Percentiles rank a stretch among this genome's conserved stretches.
Conservation (phyloP, 169 alveolate species). For the Plasmodium blacklocki region DNA sequence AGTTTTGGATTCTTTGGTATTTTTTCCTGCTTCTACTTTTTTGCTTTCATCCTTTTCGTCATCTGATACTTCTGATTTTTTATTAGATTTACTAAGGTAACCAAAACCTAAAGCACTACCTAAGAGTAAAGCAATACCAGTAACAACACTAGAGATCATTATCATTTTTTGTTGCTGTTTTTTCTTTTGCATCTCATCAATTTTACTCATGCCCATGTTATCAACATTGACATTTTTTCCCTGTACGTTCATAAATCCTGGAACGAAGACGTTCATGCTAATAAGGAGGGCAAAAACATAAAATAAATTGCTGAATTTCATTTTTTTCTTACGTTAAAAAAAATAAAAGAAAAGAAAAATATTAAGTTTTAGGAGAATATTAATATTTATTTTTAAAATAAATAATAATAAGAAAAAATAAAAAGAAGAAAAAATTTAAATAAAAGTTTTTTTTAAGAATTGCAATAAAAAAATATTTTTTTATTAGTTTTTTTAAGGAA, state of each 20-base stretch:
- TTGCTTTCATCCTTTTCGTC: slow-evolving; percentile 1
- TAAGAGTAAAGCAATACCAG: slow-evolving; percentile 28
- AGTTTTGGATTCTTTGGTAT: neutral
- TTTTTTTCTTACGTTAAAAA: neutral
- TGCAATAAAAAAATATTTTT: too few relatives aligned
- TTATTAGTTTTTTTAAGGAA: too few relatives aligned
- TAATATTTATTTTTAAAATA: too few relatives aligned
- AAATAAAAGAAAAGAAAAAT: too few relatives aligned
- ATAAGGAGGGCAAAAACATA: slow-evolving; percentile 36
- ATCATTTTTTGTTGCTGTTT: slow-evolving; percentile 4
- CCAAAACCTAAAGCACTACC: slow-evolving; percentile 26
- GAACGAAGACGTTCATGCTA: slow-evolving; percentile 24
- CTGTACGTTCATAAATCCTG: slow-evolving; percentile 8
- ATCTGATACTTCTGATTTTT: neutral
- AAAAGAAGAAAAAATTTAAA: too few relatives aligned
- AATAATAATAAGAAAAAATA: too few relatives aligned
- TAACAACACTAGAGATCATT: slow-evolving; percentile 21
- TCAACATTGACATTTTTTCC: slow-evolving; percentile 5
- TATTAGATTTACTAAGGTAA: too few relatives aligned
- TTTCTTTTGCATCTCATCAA: slow-evolving; percentile 16
- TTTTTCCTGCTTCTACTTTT: neutral
- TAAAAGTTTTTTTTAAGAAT: too few relatives aligned
- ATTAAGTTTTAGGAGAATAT: too few relatives aligned
- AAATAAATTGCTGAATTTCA: slow-evolving; percentile 25
- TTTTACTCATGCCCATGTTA: slow-evolving; percentile 2